Conservation (phyloP, 345 rosid species). For the Trapa bicornis region DNA sequence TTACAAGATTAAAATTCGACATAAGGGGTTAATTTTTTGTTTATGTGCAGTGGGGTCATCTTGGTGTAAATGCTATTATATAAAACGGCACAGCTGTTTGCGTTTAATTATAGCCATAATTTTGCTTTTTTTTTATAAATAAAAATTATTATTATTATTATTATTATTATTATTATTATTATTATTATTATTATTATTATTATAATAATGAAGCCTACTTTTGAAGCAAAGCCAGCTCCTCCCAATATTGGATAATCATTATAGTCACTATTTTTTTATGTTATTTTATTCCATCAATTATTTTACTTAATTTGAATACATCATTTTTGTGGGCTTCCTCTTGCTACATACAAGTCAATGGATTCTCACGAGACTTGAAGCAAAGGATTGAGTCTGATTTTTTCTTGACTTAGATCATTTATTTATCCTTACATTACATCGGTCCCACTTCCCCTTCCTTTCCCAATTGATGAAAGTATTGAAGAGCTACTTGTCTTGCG, state of each 20-base stretch:
- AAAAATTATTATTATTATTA: neutral
- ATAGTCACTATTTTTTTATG: neutral
- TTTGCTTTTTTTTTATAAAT: no score
- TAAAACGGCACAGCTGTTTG: neutral
- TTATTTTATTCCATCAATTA: neutral
- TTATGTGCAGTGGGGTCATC: conserved; percentile 7
- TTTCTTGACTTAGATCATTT: conserved; percentile 1
- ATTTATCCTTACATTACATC: neutral
- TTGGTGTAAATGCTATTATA: conserved; percentile 1
- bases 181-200: neutral
- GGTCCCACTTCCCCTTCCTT: neutral
- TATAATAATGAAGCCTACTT: neutral
- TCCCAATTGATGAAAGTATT: conserved; percentile 6
- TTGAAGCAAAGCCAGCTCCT: conserved; percentile 1
- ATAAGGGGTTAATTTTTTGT: neutral
- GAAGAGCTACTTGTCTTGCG: neutral
- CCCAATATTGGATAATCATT: neutral
- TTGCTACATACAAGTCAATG: conserved; percentile 1
- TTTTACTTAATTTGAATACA: neutral
- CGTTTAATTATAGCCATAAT: neutral
- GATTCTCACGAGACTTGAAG: conserved; percentile 3
- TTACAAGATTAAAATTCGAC: neutral
- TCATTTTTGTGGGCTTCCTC: neutral
- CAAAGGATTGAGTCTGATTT: conserved; percentile 2
- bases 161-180: neutral